A percentile compares a stretch with the other conserved stretches of the same genome.
Conservation (phyloP, 441 rosid genomes). For the Biscutella auriculata region DNA sequence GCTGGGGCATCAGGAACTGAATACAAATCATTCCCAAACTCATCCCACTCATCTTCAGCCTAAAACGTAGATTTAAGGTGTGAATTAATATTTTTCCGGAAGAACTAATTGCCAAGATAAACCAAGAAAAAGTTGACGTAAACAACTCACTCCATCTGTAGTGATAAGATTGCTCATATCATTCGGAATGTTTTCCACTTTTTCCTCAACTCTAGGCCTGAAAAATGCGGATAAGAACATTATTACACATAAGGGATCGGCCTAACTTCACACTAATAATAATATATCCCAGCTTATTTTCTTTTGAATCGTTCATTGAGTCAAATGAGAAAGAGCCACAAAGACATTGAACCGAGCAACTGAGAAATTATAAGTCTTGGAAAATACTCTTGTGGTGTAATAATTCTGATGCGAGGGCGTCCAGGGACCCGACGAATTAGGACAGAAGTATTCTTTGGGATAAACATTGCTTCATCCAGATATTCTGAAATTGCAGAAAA, state of each 20-base stretch:
- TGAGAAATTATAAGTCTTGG: not conserved
- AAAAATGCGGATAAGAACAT: slow-evolving; percentile 16
- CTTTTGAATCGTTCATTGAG: not conserved
- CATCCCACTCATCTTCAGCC: slow-evolving; percentile 92
- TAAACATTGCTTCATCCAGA: slow-evolving; percentile 86
- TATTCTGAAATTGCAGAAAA: slow-evolving; percentile 81
- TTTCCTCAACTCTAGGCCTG: slow-evolving; percentile 57
- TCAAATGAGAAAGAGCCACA: too few relatives aligned
- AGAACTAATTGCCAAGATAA: not conserved
- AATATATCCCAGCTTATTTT: not conserved
- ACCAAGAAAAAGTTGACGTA: not conserved
- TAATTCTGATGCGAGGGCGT: slow-evolving; percentile 86
- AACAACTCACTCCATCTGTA: slow-evolving; percentile 47
- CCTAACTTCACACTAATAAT: too few relatives aligned
- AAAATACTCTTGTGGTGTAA: slow-evolving; percentile 72
- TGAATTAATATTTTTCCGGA: not conserved
- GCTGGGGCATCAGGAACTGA: slow-evolving; percentile 62
- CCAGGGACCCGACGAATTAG: slow-evolving; percentile 96
- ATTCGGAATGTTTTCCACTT: slow-evolving; percentile 34
- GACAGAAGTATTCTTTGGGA: slow-evolving; percentile 94
- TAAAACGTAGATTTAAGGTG: slow-evolving; percentile 22
- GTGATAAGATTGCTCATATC: too few relatives aligned
- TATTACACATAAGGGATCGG: too few relatives aligned
- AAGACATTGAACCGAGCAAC: too few relatives aligned
- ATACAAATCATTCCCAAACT: slow-evolving; percentile 92